These are phyloP conservation scores for Medicago truncatula DNA, from an alignment of 306 rosid species.

Conservation along the genomic window DNA sequence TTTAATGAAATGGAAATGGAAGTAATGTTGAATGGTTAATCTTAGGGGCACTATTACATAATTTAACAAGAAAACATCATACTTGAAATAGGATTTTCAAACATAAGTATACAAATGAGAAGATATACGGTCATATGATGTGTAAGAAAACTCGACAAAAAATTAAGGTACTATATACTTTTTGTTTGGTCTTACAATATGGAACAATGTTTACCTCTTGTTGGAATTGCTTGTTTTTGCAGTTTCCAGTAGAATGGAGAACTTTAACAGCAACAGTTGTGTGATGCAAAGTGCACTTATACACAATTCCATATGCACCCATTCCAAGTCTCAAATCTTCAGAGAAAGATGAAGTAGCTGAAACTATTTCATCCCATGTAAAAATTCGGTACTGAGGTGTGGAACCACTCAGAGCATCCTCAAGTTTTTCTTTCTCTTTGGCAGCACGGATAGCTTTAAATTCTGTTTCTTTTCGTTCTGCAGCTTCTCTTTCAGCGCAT, in stretches of 20 bases:
- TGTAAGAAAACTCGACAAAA: constrained; percentile 15
- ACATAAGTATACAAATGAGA: not conserved
- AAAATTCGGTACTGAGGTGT: constrained; percentile 60
- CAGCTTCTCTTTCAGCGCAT: constrained; percentile 71
- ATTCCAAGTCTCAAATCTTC: constrained; percentile 79
- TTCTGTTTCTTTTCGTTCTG: constrained; percentile 71
- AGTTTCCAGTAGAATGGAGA: constrained; percentile 62
- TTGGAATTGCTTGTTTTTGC: constrained; percentile 66
- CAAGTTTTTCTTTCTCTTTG: constrained; percentile 73
- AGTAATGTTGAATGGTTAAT: too few species aligned
- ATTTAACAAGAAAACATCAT: too few species aligned
- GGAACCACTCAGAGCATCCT: constrained; percentile 70
- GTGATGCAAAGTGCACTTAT: constrained; percentile 79
- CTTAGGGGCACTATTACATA: too few species aligned
- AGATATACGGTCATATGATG: not conserved
- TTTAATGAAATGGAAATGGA: too few species aligned
- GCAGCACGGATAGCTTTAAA: constrained; percentile 59
- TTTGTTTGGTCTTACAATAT: constrained; percentile 12
- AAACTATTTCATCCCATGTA: constrained; percentile 83
- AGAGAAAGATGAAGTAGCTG: constrained; percentile 88
- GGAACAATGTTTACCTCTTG: constrained; percentile 69
- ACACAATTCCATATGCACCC: constrained; percentile 86
- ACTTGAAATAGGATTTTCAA: too few species aligned
- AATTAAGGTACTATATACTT: constrained; percentile 1
- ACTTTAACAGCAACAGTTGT: constrained; percentile 91